Evolutionary conservation across 2,329 filamentous ascomycete genomes (phyloP).

Genomic region (Dactylellina sp.): DNA sequence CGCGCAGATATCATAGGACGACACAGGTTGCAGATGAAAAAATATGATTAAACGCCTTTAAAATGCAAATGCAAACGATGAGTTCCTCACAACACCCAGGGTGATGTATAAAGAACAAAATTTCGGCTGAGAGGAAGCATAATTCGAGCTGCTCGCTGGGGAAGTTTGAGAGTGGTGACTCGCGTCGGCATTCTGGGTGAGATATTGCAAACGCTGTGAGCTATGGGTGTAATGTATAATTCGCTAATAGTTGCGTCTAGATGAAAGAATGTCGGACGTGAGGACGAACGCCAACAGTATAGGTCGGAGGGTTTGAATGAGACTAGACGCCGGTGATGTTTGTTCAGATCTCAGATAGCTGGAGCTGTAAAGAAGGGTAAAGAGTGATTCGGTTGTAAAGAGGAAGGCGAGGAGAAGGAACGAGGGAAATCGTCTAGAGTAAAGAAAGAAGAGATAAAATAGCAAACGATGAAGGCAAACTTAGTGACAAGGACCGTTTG

Average conservation of each 20-base stretch:
- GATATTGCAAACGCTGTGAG: background rate
- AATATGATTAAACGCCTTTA: slow-evolving; percentile 7
- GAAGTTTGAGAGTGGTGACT: background rate
- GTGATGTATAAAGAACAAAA: background rate
- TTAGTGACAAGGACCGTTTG: no score
- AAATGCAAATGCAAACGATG: slow-evolving; percentile 15
- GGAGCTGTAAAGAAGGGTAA: background rate
- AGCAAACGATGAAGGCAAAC: no score
- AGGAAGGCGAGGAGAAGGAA: no score
- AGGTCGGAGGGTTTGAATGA: background rate
- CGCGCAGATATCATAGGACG: background rate
- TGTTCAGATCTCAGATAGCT: background rate
- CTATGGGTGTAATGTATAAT: background rate
- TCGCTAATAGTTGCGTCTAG: background rate
- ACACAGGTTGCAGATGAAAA: slow-evolving; percentile 6
- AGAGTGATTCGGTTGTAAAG: background rate
- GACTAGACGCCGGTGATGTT: background rate
- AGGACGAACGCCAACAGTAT: slow-evolving; percentile 3
- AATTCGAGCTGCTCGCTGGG: background rate
- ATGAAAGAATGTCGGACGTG: slow-evolving; percentile 2
- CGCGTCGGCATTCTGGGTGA: background rate
- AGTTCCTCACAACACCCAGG: slow-evolving; percentile 8
- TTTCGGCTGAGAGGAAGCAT: slow-evolving; percentile 1
- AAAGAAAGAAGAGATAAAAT: no score
- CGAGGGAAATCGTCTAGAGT: no score